Evolutionary conservation across 768 basidiomycete genomes (phyloP).

Genomic region (Calocybe indica): DNA sequence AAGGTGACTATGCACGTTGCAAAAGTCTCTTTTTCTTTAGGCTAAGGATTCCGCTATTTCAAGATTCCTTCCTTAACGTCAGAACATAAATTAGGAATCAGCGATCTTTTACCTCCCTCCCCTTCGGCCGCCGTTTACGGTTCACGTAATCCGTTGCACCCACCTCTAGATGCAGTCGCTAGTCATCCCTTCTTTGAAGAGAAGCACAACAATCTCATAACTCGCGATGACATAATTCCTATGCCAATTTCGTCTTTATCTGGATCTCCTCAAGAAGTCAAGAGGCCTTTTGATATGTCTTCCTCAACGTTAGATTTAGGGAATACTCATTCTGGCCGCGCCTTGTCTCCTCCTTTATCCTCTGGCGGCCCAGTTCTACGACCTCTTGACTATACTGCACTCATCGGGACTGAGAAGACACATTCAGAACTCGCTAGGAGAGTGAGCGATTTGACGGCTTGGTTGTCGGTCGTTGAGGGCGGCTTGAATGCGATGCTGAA

Average conservation of each 20-base stretch:
- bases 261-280: constrained; percentile 20
- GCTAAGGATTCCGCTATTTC: background rate
- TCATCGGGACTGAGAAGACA: constrained; percentile 51
- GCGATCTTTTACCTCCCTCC: constrained; percentile 71
- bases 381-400: constrained; percentile 63
- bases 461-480: constrained; percentile 68
- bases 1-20: constrained; percentile 38
- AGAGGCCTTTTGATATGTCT: constrained; percentile 6
- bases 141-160: constrained; percentile 39
- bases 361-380: constrained; percentile 41
- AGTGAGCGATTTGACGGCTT: constrained; percentile 69
- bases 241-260: no score
- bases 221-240: no score
- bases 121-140: constrained; percentile 42
- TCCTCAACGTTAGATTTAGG: constrained; percentile 13
- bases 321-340: constrained; percentile 15
- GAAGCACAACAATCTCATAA: no score
- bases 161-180: constrained; percentile 47
- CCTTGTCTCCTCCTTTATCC: constrained; percentile 18
- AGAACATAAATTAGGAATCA: constrained; percentile 63
- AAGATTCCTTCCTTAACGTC: constrained; percentile 64
- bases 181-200: no score
- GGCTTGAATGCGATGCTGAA: constrained; percentile 69
- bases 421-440: constrained; percentile 67
- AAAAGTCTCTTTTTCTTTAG: background rate